phyloP scores from a whole-genome alignment of 106 monocot species.

The Dioscorea alata region DNA sequence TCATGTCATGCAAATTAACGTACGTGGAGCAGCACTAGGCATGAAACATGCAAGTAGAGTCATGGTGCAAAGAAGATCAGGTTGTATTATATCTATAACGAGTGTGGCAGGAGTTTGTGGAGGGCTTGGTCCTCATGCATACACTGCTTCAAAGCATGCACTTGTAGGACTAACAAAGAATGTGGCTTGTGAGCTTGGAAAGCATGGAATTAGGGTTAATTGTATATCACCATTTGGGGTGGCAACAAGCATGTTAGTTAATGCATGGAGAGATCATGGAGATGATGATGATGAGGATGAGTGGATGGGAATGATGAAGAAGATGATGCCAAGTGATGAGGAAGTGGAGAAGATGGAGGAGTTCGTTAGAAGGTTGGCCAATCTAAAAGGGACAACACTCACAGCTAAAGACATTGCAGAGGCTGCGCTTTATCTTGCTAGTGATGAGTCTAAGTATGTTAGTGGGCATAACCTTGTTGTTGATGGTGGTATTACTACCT shows the following conservation, averaged over 20 bases:
- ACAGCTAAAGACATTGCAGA: constrained; percentile 49
- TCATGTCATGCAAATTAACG: constrained; percentile 21
- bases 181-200: constrained; percentile 70
- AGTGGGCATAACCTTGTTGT: constrained; percentile 81
- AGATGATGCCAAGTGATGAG: constrained; percentile 11
- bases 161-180: constrained; percentile 74
- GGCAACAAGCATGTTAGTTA: constrained; percentile 52
- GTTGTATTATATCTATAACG: constrained; percentile 56
- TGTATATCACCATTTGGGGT: constrained; percentile 74
- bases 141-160: constrained; percentile 74
- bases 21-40: constrained; percentile 25
- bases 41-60: constrained; percentile 74
- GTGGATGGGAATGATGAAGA: neutral
- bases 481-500: constrained; percentile 62
- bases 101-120: constrained; percentile 64
- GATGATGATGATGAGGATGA: constrained; percentile 9
- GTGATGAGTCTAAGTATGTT: constrained; percentile 65
- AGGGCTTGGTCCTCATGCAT: constrained; percentile 64
- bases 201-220: constrained; percentile 64
- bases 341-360: constrained; percentile 59
- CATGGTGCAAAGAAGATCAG: constrained; percentile 43
- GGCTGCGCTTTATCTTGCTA: constrained; percentile 61
- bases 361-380: constrained; percentile 48
- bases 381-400: constrained; percentile 39
- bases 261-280: constrained; percentile 41